Evolutionary conservation across 352 stramenopile genomes (phyloP), one percentile per base, ranked within the genome.

Genomic region (Pythium phragmiticola): DNA sequence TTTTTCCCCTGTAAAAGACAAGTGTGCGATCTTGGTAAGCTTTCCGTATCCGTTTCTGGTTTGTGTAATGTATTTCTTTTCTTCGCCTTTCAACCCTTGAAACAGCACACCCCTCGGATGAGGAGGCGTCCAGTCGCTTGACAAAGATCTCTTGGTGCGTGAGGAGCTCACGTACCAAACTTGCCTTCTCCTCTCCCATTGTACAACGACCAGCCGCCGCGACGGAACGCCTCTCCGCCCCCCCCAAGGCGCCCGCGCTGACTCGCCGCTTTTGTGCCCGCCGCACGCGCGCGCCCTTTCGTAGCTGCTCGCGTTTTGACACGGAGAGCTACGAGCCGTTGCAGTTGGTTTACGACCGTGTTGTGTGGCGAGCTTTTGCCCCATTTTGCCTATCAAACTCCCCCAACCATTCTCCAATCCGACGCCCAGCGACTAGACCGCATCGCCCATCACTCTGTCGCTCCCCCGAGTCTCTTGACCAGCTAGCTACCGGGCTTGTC

Each of bases 41-140:
- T 48, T 63, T 36, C 57, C 33, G 4, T 21, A 66, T 66, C 59
- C 37, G 59, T 66, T 66, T 66, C 59, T 60, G 45, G 57, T 63
- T 63, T 60, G n/a, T 23, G 17, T 26, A 8, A 17, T 3, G 1
- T 13, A 9, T 36, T 34, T 49, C 14, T 45, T 60, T 60, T 52
- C 42, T 63, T 63, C 46, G 57, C 57, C 45, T 63, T 55, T 63
- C 57, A 63, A 28, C 36, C 52, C 14, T 42, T 30, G 26, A 30
- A 30, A 30, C 26, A 16, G 37, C 37, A 42, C 37, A 12, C 14
- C 37, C 52, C 52, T 58, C 28, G 4, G 45, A 54, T 47, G 52
- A 58, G 19, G 52, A 46, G 52, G 33, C 52, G 49, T 56, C 49
- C 49, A 41, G 49, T 56, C 8, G 30, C 13, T 19, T 54, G 28